Base-by-base conservation (phyloP, 129 eudicot genomes). In the Pittosporum tobira region DNA sequence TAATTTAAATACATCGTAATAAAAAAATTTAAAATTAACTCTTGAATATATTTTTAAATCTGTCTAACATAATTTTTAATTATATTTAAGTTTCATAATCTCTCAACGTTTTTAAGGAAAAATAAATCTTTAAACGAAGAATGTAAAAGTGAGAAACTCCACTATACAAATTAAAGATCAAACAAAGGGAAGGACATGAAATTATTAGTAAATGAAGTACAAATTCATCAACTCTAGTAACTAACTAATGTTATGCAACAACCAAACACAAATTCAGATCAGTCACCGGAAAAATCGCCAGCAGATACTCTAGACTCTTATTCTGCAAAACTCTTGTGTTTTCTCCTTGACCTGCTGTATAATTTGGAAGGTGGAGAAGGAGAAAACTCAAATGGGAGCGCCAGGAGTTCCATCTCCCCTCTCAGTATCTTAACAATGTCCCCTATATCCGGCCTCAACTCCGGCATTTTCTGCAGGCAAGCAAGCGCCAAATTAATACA, bases 381-480 rank as follows among this genome's bases (percentile, higher is more conserved):
- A 27, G 96, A 87, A 51, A 87, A 84, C 79, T 83, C 88, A 43
- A 74, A 93, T 7, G 99, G 96, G 13, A 72, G 74, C 14, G 60
- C 31, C 19, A 90, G 91, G 5, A 87, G 84, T 13, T 93, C 96
- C 75, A 83, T 83, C 53, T 93, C 96, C 28, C 99, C 96, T 73
- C 68, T 72, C 82, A 93, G 75, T 40, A 87, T 70, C 83, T 76
- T 93, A 5, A 93, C 88, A 57, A 93, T 74, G 22, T 93, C 96
- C 25, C 86, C 88, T 1, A 93, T 81, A 31, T 93, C 96, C 10
- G 99, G 99, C 50, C 99, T 36, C 52, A 87, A 34, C 49, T 93
- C 99, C 0, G 99, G 99, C 85, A 93, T 77, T 75, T 78, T 83
- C 50, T 87, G 96, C 61, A 93, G 63, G 60, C 99, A 93, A 69